phyloP scores from a whole-genome alignment of 257 asterid genomes.

The Parsonsia alboflavescens region DNA sequence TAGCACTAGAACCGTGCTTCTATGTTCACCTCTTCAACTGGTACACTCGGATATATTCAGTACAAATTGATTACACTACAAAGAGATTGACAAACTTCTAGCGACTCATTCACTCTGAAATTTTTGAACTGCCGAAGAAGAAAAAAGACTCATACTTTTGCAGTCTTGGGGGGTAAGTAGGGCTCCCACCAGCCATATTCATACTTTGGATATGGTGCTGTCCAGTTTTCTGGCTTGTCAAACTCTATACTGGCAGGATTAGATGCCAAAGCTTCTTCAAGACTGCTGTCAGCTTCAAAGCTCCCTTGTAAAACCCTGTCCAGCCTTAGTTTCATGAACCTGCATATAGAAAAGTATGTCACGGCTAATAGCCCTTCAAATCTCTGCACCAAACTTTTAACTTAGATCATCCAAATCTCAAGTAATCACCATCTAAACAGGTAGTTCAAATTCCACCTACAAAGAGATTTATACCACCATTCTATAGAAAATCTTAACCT shows the following conservation, averaged over 20 bases:
- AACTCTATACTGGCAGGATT: constrained; percentile 54
- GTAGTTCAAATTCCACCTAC: too few species aligned
- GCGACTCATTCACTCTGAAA: constrained; percentile 18
- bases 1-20: constrained; percentile 16
- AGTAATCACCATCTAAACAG: too few species aligned
- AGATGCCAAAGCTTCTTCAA: constrained; percentile 81
- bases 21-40: constrained; percentile 5
- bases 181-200: constrained; percentile 89
- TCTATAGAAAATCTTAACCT: too few species aligned
- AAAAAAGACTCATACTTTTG: constrained; percentile 55
- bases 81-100: constrained; percentile 14
- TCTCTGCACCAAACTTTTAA: too few species aligned
- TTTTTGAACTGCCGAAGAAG: too few species aligned
- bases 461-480: too few species aligned
- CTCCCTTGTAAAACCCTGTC: constrained; percentile 82
- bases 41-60: neutral
- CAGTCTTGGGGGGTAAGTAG: constrained; percentile 52
- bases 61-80: constrained; percentile 8
- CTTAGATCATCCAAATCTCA: too few species aligned
- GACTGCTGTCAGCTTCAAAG: constrained; percentile 58
- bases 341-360: constrained; percentile 18
- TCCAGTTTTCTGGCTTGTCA: constrained; percentile 77
- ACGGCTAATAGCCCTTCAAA: neutral
- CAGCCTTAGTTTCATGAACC: constrained; percentile 85
- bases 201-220: constrained; percentile 85